Conservation (phyloP, 2,329 filamentous ascomycete genomes). For the Aplosporella prunicola region DNA sequence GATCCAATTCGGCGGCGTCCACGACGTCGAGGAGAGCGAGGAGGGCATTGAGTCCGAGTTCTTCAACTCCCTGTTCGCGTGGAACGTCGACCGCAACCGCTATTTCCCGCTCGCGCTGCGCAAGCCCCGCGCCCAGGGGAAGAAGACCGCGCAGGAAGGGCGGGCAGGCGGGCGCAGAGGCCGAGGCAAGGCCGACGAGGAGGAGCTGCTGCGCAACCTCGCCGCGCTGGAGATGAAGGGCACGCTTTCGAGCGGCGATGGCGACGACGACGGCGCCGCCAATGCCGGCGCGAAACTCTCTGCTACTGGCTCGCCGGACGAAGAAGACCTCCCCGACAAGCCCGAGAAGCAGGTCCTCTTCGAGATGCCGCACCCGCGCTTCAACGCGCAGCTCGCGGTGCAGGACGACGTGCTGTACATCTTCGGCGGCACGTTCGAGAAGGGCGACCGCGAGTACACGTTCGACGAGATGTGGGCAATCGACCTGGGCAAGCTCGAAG, state of each 20-base stretch:
- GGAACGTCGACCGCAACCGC: constrained; percentile 90
- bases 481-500: constrained; percentile 89
- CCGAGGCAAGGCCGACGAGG: constrained; percentile 82
- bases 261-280: constrained; percentile 19
- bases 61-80: constrained; percentile 84
- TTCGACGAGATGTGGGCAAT: constrained; percentile 93
- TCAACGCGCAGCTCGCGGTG: constrained; percentile 83
- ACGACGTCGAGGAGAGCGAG: constrained; percentile 83
- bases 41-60: constrained; percentile 97
- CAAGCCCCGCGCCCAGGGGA: constrained; percentile 60
- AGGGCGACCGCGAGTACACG: constrained; percentile 87
- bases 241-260: constrained; percentile 41
- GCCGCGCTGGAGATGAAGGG: constrained; percentile 73
- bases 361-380: constrained; percentile 81
- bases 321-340: constrained; percentile 44
- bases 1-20: constrained; percentile 87
- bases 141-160: constrained; percentile 47
- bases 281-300: too few species aligned
- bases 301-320: constrained; percentile 29
- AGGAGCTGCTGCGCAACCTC: constrained; percentile 78
- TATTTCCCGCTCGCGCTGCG: constrained; percentile 79
- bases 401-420: constrained; percentile 91
- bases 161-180: constrained; percentile 49
- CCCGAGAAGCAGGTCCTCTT: constrained; percentile 50
- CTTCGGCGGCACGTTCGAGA: constrained; percentile 91